phyloP scores from a whole-genome alignment of 2,329 filamentous ascomycete species.

The Hymenoscyphus fructigenus region DNA sequence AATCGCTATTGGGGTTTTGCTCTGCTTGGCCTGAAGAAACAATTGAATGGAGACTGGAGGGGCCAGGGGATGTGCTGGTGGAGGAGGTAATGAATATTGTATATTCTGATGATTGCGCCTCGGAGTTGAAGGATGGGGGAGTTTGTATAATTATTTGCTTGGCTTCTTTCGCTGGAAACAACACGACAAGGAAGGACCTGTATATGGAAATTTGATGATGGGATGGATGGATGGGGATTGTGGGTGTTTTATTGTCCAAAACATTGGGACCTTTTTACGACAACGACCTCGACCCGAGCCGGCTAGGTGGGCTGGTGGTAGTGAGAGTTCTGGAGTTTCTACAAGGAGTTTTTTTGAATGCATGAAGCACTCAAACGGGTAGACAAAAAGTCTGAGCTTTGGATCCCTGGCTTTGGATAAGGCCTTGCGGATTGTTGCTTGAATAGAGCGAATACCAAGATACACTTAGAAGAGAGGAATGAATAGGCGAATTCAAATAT shows the following conservation, averaged over 20 bases:
- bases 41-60: background rate
- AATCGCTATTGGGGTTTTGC: slow-evolving; percentile 27
- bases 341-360: background rate
- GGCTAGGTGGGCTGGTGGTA: no score
- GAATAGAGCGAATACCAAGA: background rate
- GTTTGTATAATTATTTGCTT: background rate
- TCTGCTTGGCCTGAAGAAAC: slow-evolving; percentile 25
- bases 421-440: background rate
- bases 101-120: background rate
- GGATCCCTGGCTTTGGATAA: background rate
- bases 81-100: background rate
- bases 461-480: background rate
- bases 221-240: background rate
- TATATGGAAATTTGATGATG: slow-evolving; percentile 4
- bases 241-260: no score
- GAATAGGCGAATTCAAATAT: background rate
- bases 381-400: background rate
- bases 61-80: background rate
- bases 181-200: background rate
- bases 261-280: no score
- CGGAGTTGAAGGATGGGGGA: background rate
- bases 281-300: no score
- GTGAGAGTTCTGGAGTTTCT: background rate
- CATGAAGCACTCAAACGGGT: background rate
- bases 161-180: background rate